Evolutionary conservation across 2,329 filamentous ascomycete genomes (phyloP).

Genomic region (Colletotrichum nymphaeae): DNA sequence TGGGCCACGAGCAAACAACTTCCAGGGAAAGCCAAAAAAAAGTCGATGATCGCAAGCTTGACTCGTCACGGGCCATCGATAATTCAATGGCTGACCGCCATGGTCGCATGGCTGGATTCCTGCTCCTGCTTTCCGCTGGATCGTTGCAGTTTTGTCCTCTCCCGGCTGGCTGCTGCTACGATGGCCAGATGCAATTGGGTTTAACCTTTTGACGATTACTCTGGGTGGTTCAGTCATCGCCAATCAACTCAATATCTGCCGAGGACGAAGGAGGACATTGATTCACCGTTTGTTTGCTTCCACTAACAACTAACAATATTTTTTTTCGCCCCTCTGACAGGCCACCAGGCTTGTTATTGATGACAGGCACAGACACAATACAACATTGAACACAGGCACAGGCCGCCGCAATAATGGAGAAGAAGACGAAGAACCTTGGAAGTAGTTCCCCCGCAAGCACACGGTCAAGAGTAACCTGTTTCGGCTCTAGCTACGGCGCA

Average conservation of each 20-base stretch:
- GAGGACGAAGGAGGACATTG: neutral
- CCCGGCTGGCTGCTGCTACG: conserved; percentile 1
- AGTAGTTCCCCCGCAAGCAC: conserved; percentile 27
- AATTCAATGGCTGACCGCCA: neutral
- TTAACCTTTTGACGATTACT: neutral
- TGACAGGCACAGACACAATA: neutral
- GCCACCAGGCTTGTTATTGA: neutral
- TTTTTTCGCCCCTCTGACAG: neutral
- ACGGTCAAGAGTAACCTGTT: conserved; percentile 16
- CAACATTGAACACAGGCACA: neutral
- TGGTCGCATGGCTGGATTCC: neutral
- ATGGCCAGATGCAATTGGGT: neutral
- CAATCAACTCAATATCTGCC: neutral
- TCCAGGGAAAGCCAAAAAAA: too few species aligned
- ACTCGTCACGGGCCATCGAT: too few species aligned
- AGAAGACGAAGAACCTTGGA: neutral
- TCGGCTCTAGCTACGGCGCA: conserved; percentile 12
- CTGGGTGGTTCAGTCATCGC: neutral
- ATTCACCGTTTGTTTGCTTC: conserved; percentile 12
- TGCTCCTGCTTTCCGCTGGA: neutral
- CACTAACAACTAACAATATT: neutral
- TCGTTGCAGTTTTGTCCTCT: neutral
- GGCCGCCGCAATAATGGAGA: neutral
- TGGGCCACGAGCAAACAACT: neutral
- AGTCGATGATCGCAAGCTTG: too few species aligned